These are phyloP conservation scores for Globisporangium irregulare DNA, from an alignment of 352 stramenopile genomes.

Conservation along the genomic window DNA sequence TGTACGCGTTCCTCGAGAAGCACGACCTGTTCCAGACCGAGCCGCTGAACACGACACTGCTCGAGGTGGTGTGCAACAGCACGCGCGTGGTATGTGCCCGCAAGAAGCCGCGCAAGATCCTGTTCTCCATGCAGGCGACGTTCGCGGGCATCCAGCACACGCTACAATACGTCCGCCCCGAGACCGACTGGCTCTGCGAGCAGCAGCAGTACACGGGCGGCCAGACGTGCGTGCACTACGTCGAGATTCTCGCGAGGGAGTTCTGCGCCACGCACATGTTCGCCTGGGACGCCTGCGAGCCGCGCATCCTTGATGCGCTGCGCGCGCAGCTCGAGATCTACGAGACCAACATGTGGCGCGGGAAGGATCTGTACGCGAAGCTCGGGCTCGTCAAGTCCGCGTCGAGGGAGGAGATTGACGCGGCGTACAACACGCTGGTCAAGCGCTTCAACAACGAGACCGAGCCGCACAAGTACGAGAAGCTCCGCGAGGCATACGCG, in stretches of 20 bases:
- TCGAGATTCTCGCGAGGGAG: constrained; percentile 52
- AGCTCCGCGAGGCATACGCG: constrained; percentile 72
- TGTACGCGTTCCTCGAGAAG: constrained; percentile 87
- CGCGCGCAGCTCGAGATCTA: constrained; percentile 60
- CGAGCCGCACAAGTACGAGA: constrained; percentile 81
- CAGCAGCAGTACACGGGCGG: constrained; percentile 33
- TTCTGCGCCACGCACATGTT: constrained; percentile 80
- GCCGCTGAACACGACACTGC: constrained; percentile 70
- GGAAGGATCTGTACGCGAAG: constrained; percentile 80
- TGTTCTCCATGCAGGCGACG: constrained; percentile 80
- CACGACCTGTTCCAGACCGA: constrained; percentile 82
- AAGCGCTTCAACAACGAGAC: constrained; percentile 87
- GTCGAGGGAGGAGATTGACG: constrained; percentile 69
- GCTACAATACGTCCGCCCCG: constrained; percentile 73
- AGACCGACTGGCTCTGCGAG: constrained; percentile 75
- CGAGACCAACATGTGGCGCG: constrained; percentile 72
- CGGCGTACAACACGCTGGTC: constrained; percentile 75
- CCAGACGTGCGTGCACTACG: constrained; percentile 72
- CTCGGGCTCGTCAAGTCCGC: constrained; percentile 73
- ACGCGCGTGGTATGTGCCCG: constrained; percentile 61
- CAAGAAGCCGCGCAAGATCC: constrained; percentile 48
- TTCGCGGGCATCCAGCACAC: constrained; percentile 67
- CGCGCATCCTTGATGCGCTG: constrained; percentile 61
- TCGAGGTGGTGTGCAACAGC: constrained; percentile 70
- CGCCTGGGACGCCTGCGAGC: constrained; percentile 52